Evolutionary conservation across 805 yeast genomes (phyloP).

Genomic region (Suhomyces sp.): DNA sequence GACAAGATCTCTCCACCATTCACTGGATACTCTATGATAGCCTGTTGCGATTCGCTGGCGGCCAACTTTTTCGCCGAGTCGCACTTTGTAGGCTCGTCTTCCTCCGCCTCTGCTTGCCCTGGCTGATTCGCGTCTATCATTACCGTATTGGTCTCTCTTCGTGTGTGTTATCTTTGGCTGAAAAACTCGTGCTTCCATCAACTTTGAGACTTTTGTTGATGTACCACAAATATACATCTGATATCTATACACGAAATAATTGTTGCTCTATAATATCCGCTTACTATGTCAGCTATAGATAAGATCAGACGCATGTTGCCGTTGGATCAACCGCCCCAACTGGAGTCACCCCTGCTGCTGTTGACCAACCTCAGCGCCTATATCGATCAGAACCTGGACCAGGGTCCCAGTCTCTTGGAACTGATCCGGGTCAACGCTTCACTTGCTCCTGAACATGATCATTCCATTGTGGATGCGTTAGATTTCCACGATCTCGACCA

Average conservation of each 20-base stretch:
- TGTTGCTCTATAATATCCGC: background rate
- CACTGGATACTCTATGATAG: constrained; percentile 43
- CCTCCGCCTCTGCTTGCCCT: background rate
- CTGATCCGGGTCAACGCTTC: background rate
- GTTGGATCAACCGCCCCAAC: constrained; percentile 1
- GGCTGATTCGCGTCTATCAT: background rate
- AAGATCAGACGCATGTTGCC: constrained; percentile 11
- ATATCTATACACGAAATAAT: background rate
- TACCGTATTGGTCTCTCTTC: background rate
- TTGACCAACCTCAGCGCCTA: constrained; percentile 8
- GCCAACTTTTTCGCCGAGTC: background rate
- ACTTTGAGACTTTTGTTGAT: background rate
- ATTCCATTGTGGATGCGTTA: background rate
- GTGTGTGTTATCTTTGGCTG: background rate
- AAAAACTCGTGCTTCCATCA: background rate
- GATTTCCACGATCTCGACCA: constrained; percentile 2
- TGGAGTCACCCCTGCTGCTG: constrained; percentile 2
- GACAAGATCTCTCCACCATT: constrained; percentile 41
- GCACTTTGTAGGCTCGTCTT: background rate
- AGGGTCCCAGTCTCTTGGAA: background rate
- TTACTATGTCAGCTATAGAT: constrained; percentile 11
- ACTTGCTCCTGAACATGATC: background rate
- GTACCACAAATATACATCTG: background rate
- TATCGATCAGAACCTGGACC: background rate
- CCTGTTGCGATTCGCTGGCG: constrained; percentile 35